These are phyloP conservation scores for Schoenoplectus tabernaemontani DNA, from an alignment of 202 grass and related monocot genomes.

Conservation along the genomic window DNA sequence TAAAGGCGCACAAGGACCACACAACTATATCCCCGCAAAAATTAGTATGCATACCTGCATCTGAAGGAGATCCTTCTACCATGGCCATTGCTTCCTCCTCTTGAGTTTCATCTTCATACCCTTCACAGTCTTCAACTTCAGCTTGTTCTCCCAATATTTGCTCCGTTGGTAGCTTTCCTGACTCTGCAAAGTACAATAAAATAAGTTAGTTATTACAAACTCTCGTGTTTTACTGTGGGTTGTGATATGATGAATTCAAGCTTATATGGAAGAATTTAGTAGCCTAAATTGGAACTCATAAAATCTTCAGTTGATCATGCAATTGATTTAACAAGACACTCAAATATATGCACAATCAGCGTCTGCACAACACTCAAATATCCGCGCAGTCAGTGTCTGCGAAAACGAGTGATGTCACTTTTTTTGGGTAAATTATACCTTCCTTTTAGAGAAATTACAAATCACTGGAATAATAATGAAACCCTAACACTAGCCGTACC, in stretches of 20 bases:
- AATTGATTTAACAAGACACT: background rate
- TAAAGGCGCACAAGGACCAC: background rate
- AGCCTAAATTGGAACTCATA: background rate
- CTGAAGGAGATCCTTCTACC: constrained; percentile 68
- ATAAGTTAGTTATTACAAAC: background rate
- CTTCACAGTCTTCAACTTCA: constrained; percentile 57
- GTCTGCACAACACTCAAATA: background rate
- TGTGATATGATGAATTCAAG: background rate
- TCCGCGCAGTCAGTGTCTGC: background rate
- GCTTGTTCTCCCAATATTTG: constrained; percentile 49
- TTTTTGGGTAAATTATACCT: background rate
- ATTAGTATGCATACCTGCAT: constrained; percentile 22
- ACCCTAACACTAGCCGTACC: background rate
- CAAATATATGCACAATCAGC: background rate
- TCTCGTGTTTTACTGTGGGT: background rate
- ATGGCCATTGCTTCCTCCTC: constrained; percentile 69
- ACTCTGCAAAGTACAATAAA: constrained; percentile 32
- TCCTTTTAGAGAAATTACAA: background rate
- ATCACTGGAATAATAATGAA: background rate
- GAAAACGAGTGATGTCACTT: background rate
- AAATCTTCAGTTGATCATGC: background rate
- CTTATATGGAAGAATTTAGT: background rate
- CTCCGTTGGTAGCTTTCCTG: constrained; percentile 30
- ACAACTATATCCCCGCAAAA: background rate
- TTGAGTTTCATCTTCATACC: constrained; percentile 67